These are phyloP conservation scores for Fusarium gaditjirri DNA, from an alignment of 2,329 filamentous ascomycete species.

Conservation along the genomic window DNA sequence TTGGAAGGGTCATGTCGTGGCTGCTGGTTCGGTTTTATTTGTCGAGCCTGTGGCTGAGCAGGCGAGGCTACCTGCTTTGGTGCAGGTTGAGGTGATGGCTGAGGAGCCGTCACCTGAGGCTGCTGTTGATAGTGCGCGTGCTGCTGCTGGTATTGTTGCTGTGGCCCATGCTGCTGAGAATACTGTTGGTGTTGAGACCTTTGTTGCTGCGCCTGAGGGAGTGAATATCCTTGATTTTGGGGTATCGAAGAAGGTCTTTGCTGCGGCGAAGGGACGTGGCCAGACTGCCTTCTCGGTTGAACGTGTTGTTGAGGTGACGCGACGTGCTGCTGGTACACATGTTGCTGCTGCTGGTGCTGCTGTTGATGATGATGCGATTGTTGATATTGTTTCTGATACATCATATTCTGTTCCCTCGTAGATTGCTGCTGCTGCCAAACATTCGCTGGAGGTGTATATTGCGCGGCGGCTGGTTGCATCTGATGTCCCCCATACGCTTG, in stretches of 20 bases:
- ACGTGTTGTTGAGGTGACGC: conserved; percentile 38
- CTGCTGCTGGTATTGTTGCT: conserved; percentile 33
- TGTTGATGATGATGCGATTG: conserved; percentile 48
- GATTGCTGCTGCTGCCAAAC: conserved; percentile 51
- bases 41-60: conserved; percentile 22
- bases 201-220: conserved; percentile 35
- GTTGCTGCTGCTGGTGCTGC: conserved; percentile 19
- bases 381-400: conserved; percentile 47
- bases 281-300: conserved; percentile 30
- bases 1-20: conserved; percentile 23
- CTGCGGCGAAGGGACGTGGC: conserved; percentile 35
- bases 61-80: conserved; percentile 22
- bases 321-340: conserved; percentile 47
- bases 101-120: conserved; percentile 2
- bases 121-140: conserved; percentile 25
- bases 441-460: conserved; percentile 42
- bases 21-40: conserved; percentile 29
- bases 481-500: conserved; percentile 36
- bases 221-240: conserved; percentile 38
- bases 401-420: conserved; percentile 36
- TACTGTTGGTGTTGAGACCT: conserved; percentile 25
- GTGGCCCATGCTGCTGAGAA: conserved; percentile 31
- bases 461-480: conserved; percentile 39
- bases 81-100: conserved; percentile 23
- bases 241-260: conserved; percentile 37